Conservation (phyloP, 106 monocot genomes). For the Xerophyta viscosa region DNA sequence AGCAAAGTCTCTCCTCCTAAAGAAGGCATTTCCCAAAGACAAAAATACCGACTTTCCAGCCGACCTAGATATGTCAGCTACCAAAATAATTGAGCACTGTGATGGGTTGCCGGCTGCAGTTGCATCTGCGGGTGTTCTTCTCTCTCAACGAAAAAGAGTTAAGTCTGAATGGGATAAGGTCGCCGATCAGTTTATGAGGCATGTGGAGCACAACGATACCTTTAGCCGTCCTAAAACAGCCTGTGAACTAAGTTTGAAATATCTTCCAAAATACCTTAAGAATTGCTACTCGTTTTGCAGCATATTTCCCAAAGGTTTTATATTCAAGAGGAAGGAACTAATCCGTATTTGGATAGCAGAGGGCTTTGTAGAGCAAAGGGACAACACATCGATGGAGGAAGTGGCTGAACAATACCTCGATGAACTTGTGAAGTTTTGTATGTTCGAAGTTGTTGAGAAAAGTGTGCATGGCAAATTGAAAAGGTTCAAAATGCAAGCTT, state of each 20-base stretch:
- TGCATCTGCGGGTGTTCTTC: too few species aligned
- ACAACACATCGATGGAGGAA: slow-evolving; percentile 17
- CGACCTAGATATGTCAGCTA: too few species aligned
- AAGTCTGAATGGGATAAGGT: slow-evolving; percentile 1
- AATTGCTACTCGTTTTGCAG: slow-evolving; percentile 20
- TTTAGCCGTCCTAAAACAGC: background rate
- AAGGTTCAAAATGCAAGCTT: slow-evolving; percentile 13
- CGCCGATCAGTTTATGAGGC: background rate
- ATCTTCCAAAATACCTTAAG: slow-evolving; percentile 16
- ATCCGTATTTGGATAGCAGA: slow-evolving; percentile 26
- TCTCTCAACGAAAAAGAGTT: too few species aligned
- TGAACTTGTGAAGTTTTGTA: slow-evolving; percentile 19
- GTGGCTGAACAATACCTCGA: slow-evolving; percentile 22
- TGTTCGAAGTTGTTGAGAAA: slow-evolving; percentile 17
- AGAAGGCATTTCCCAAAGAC: too few species aligned
- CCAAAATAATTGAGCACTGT: too few species aligned
- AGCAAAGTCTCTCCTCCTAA: slow-evolving; percentile 9
- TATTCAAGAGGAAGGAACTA: slow-evolving; percentile 7
- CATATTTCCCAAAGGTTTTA: slow-evolving; percentile 16
- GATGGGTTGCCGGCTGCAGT: too few species aligned
- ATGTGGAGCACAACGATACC: background rate
- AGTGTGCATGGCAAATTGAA: slow-evolving; percentile 1
- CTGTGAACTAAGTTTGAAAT: slow-evolving; percentile 10
- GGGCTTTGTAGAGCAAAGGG: slow-evolving; percentile 10
- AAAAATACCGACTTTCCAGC: too few species aligned